Conservation (phyloP, 2,329 filamentous ascomycete species). For the Myriosclerotinia scirpicola region DNA sequence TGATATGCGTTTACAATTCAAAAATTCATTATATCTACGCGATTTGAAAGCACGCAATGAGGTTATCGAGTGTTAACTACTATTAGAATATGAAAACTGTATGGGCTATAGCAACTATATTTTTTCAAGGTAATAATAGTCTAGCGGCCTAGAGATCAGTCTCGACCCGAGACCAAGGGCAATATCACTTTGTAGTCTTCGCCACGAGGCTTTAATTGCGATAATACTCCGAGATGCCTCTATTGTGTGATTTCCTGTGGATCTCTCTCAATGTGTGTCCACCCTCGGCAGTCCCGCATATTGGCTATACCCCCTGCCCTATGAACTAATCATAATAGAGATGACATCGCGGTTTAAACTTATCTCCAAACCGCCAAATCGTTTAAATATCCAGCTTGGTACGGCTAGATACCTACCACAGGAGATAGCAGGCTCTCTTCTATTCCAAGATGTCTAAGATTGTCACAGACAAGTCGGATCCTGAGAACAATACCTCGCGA, state of each 20-base stretch:
- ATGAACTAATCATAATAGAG: conserved; percentile 2
- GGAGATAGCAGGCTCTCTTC: background rate
- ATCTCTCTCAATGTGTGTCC: conserved; percentile 1
- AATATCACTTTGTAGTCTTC: background rate
- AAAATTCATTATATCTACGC: background rate
- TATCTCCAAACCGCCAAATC: background rate
- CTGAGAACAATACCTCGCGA: background rate
- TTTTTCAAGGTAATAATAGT: background rate
- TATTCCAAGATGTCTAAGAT: conserved; percentile 15
- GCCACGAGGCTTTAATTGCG: background rate
- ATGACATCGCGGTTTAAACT: background rate
- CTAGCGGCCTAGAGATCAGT: background rate
- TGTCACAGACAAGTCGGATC: conserved; percentile 9
- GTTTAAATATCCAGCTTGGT: conserved; percentile 6
- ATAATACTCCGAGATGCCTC: background rate
- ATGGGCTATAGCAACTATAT: background rate
- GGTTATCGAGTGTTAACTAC: background rate
- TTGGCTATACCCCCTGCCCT: background rate
- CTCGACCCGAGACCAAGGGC: conserved; percentile 12
- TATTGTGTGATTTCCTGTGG: conserved; percentile 22
- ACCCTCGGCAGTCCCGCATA: conserved; percentile 1
- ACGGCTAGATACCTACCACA: background rate
- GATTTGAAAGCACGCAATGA: background rate
- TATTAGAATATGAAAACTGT: background rate
- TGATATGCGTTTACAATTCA: background rate